Evolutionary conservation across 192 early-diverging fungal genomes (phyloP).

Genomic region (Allomyces macrogynus): DNA sequence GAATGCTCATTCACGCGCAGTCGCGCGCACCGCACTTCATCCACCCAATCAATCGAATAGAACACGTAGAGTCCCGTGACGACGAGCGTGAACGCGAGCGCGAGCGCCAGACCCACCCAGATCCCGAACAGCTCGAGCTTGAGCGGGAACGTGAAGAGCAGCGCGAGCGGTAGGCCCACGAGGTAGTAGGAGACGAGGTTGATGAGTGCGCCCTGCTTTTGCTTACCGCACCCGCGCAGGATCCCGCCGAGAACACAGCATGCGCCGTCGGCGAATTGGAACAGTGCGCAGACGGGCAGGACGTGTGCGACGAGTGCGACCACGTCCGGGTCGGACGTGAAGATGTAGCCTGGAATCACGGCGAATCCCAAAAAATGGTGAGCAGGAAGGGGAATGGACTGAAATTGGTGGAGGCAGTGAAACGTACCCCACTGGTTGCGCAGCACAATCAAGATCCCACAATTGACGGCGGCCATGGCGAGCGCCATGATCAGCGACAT

Average conservation of each 20-base stretch:
- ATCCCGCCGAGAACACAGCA: conserved; percentile 36
- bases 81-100: not conserved
- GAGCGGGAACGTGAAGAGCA: conserved; percentile 6
- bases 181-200: conserved; percentile 45
- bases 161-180: conserved; percentile 41
- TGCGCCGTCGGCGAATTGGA: conserved; percentile 27
- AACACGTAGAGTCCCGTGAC: not conserved
- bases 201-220: conserved; percentile 36
- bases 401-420: no score
- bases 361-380: no score
- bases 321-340: conserved; percentile 47
- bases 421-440: conserved; percentile 35
- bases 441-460: conserved; percentile 21
- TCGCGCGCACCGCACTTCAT: not conserved
- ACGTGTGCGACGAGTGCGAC: conserved; percentile 44
- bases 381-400: no score
- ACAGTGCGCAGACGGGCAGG: conserved; percentile 59
- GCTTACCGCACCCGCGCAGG: conserved; percentile 56
- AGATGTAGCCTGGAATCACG: conserved; percentile 25
- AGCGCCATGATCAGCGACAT: conserved; percentile 26
- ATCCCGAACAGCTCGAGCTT: not conserved
- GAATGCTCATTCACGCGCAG: not conserved
- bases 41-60: not conserved
- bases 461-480: conserved; percentile 29
- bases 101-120: not conserved